Conservation (phyloP, 345 rosid species). For the Citrus sinensis region DVS_A1.0 CM039165.1:35524501-35525000, state of each 20-base stretch:
- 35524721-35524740: conserved; percentile 7
- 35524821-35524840: neutral
- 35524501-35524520: conserved; percentile 17
- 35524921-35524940: conserved; percentile 31
- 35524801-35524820: neutral
- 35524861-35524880: conserved; percentile 14
- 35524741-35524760: neutral
- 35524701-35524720: conserved; percentile 18
- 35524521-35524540: conserved; percentile 19
- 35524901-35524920: conserved; percentile 36
- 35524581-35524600: neutral
- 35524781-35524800: neutral
- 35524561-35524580: neutral
- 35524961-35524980: conserved; percentile 16
- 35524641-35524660: neutral
- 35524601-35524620: neutral
- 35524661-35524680: neutral
- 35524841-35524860: conserved; percentile 23
- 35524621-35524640: neutral
- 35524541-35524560: neutral
- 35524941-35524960: conserved; percentile 39
- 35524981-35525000: conserved; percentile 11
- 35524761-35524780: conserved; percentile 24
- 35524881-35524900: conserved; percentile 24
- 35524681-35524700: neutral